These are phyloP conservation scores for Fusarium verrucosum DNA, from an alignment of 2,329 filamentous ascomycete species.

Conservation along the genomic window DNA sequence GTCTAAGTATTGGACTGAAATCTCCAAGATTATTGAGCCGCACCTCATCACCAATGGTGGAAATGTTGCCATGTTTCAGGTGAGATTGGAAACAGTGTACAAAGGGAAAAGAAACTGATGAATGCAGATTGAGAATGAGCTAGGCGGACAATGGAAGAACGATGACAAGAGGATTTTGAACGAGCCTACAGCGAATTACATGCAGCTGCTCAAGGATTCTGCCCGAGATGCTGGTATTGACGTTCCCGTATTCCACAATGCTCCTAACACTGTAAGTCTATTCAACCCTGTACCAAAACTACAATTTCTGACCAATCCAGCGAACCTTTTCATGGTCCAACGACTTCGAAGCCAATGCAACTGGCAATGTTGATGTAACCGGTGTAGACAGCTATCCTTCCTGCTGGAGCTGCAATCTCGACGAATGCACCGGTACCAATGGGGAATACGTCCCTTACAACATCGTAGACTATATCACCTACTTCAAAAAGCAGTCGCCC, in stretches of 20 bases:
- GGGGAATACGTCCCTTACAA: conserved; percentile 65
- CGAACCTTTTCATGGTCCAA: conserved; percentile 63
- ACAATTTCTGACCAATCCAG: conserved; percentile 36
- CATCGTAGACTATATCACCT: conserved; percentile 44
- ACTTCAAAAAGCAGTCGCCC: conserved; percentile 43
- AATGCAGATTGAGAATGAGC: conserved; percentile 63
- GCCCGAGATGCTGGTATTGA: conserved; percentile 66
- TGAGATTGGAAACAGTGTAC: fast-evolving
- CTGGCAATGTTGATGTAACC: conserved; percentile 64
- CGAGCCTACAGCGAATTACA: conserved; percentile 60
- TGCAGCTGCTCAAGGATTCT: conserved; percentile 64
- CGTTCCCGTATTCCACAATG: conserved; percentile 66
- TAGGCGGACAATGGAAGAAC: conserved; percentile 55
- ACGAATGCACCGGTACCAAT: conserved; percentile 68
- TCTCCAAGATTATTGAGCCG: conserved; percentile 60
- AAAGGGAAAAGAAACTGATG: neutral
- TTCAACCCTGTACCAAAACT: fast-evolving
- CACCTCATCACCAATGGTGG: conserved; percentile 67
- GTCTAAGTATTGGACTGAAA: conserved; percentile 62
- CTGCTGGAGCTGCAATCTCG: conserved; percentile 72
- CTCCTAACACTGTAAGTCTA: conserved; percentile 64
- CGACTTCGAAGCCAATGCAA: conserved; percentile 63
- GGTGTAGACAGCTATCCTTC: conserved; percentile 63
- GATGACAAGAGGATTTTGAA: conserved; percentile 58
- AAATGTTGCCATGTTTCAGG: conserved; percentile 62